phyloP scores from a whole-genome alignment of 2,329 filamentous ascomycete genomes.

The Phyllosticta capitalensis region DNA sequence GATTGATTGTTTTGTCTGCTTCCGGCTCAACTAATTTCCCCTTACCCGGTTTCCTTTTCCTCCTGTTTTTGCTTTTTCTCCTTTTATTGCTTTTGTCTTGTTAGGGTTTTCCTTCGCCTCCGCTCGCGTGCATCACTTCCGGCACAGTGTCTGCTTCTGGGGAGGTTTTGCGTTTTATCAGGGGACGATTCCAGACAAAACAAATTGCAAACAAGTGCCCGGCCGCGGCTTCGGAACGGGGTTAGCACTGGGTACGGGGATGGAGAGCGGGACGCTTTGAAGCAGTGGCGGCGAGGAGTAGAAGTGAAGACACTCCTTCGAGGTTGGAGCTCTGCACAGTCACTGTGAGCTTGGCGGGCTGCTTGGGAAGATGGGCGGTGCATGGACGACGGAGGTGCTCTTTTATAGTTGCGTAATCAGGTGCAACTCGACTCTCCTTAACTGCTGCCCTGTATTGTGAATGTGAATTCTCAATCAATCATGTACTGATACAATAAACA shows the following conservation, averaged over 20 bases:
- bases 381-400: not conserved
- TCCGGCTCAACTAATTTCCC: slow-evolving; percentile 7
- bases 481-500: no score
- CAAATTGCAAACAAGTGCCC: slow-evolving; percentile 7
- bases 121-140: slow-evolving; percentile 7
- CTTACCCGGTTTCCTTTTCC: not conserved
- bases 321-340: not conserved
- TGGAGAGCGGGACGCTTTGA: not conserved
- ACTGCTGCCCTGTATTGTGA: not conserved
- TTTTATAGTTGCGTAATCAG: not conserved
- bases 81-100: not conserved
- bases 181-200: slow-evolving; percentile 5
- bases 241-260: not conserved
- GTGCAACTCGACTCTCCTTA: not conserved
- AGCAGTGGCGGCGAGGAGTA: not conserved
- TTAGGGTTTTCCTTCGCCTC: not conserved
- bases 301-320: not conserved
- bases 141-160: slow-evolving; percentile 12
- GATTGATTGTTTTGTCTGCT: slow-evolving; percentile 6
- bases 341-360: not conserved
- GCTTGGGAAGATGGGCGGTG: not conserved
- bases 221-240: not conserved
- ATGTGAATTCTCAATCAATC: no score
- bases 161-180: slow-evolving; percentile 9
- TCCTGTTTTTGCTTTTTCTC: slow-evolving; percentile 1